Conservation (phyloP, 169 alveolate genomes). For the Eimeria praecox region DNA sequence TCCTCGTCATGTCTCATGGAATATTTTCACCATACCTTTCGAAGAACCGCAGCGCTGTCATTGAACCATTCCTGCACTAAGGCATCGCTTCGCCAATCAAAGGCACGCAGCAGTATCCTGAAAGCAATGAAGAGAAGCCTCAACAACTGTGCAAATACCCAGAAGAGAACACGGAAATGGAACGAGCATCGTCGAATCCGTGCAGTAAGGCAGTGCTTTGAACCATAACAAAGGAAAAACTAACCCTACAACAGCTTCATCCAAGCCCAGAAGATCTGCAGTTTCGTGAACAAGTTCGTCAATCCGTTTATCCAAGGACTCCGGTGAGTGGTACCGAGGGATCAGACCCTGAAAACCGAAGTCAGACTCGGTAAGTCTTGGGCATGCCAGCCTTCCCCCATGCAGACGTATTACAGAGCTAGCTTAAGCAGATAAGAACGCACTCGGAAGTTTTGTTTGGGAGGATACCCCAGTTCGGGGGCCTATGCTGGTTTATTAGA, state of each 20-base stretch:
- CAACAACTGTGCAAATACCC: background rate
- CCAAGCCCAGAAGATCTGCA: constrained; percentile 49
- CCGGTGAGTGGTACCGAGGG: constrained; percentile 55
- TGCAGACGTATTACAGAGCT: background rate
- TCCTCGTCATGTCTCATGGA: background rate
- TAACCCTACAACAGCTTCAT: constrained; percentile 61
- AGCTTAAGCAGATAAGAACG: background rate
- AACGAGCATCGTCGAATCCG: background rate
- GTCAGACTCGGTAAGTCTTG: background rate
- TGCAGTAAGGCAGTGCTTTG: background rate
- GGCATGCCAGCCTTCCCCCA: background rate
- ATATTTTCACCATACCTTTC: constrained; percentile 19
- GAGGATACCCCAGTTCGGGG: background rate
- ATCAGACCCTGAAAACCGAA: constrained; percentile 29
- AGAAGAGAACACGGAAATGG: background rate
- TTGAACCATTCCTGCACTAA: constrained; percentile 77
- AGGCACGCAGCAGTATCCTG: constrained; percentile 62
- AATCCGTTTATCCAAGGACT: constrained; percentile 45
- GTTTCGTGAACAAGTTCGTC: constrained; percentile 52
- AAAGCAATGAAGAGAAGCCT: background rate
- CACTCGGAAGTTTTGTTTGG: background rate
- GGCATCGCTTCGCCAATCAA: constrained; percentile 70
- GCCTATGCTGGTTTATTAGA: background rate
- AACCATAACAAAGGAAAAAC: background rate
- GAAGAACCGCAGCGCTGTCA: constrained; percentile 67